Base-by-base conservation (phyloP, 2,329 filamentous ascomycete species). In the Ceratocystis smalleyi region DNA sequence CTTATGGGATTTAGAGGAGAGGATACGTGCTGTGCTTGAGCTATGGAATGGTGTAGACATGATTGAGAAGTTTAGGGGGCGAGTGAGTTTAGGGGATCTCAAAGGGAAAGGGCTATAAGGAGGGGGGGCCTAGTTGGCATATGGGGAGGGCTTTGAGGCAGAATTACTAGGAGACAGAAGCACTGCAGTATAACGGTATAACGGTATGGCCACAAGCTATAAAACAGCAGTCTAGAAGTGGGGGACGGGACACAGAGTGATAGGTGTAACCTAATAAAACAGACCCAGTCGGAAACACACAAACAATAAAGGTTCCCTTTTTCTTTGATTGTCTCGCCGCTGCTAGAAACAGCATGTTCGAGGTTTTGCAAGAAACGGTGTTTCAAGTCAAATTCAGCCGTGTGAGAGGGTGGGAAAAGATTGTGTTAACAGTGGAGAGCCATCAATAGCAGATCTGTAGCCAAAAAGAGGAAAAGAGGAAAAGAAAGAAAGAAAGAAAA, bases 221-320 rank as follows among this genome's bases (percentile, higher is more conserved):
- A 40, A 40, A 40, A 40, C 35, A 40, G 12, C 10, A 40, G 35
- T 12, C 35, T 10, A 40, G 47, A 22, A 22, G 19, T 0, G n/a
- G 47, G 6, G 19, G 8, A 24, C 8, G 47, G n/a, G 47, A 22
- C 8, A 19, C 8, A 22, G 47, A 19, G 47, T 30, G 51, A 15
- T 32, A 57, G 15, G 27, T 57, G 51, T 57, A 57, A 32, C 51
- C 15, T n/a, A 57, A 57, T 57, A 57, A 57, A 57, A 57, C 51
- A n/a, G 27, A 30, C 24, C 51, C n/a, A 17, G 12, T 30, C 51
- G 51, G 17, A 57, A 32, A 32, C 51, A 24, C 17, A 57, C 51
- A 19, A 40, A 57, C 51, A 57, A 57, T 57, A 17, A 35, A 35
- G 35, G 35, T 57, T 32, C 24, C 7, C 24, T 35, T n/a, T 17